These are phyloP conservation scores for Crucihimalaya himalaica DNA, from an alignment of 345 rosid species.

Conservation along the genomic window DNA sequence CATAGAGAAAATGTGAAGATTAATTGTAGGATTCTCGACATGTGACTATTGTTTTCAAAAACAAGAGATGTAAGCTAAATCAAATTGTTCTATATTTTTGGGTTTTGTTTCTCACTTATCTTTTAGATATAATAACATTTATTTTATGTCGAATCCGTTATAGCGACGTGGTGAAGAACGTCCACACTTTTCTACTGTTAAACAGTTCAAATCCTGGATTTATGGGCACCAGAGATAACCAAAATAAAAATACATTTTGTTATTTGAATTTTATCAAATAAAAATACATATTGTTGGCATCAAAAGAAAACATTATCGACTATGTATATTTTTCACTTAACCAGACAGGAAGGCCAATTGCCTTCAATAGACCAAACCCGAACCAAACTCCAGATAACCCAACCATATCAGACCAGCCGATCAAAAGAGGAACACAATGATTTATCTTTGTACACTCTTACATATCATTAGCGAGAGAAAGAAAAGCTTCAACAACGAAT, in stretches of 20 bases:
- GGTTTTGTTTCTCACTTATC: not conserved
- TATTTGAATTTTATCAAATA: no score
- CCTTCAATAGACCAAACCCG: not conserved
- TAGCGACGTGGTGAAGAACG: not conserved
- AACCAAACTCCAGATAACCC: not conserved
- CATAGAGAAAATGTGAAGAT: not conserved
- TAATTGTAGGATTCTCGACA: not conserved
- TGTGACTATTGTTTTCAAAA: not conserved
- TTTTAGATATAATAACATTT: not conserved
- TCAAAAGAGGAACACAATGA: not conserved
- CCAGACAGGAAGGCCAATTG: no score
- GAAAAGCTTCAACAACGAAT: not conserved
- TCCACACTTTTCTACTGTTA: not conserved
- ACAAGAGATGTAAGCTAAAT: not conserved
- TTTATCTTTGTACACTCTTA: not conserved
- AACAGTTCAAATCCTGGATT: no score
- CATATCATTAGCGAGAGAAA: not conserved
- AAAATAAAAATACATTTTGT: no score
- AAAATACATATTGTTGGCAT: no score
- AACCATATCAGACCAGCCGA: slow-evolving; percentile 4
- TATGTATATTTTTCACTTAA: no score
- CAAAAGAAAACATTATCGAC: no score
- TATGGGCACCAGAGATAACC: no score
- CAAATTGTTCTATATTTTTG: not conserved
- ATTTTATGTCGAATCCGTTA: not conserved